Evolutionary conservation across 305 asterid species (phyloP), one percentile per base, ranked within the genome.

Genomic region (Fraxinus ornus): DNA sequence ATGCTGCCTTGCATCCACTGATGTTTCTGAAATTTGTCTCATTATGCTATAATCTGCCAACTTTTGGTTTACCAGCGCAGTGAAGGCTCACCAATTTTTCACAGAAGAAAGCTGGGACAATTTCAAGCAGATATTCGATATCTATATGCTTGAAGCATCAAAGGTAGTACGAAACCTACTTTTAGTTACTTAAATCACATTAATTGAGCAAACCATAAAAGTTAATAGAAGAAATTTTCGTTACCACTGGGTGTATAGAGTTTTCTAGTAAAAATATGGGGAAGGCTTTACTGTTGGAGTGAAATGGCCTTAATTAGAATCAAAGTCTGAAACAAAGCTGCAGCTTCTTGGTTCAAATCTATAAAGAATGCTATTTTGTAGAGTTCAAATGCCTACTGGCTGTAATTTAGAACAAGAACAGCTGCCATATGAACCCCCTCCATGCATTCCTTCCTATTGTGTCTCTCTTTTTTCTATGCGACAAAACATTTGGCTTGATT

Each of bases 61-160:
- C 86, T 85, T 92, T 86, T 89, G 92, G 89, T 88, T 89, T 84
- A 88, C 87, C 97, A 96, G 99, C 88, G 99, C 98, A 85, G 94
- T 93, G 89, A 95, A 91, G 84, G 97, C 95, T 82, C 98, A 96
- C 83, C 97, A 93, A 86, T 96, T 90, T 85, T 94, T 96, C 90
- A 87, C 87, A 5, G 97, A 93, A 90, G 99, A 96, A 90, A 91
- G 88, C 91, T 96, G 98, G 99, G 97, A 91, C 88, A 85, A 91
- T 89, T 94, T 94, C 89, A 94, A 92, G 97, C 98, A 96, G 92
- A 89, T 91, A 62, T 93, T 96, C 84, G 98, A 93, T 77, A 92
- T 84, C 76, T 92, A 96, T 91, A 90, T 96, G 99, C 87, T 88
- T 35, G 98, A 96, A 88, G 98, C 95, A 78, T 91, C 98, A 12